phyloP scores from a whole-genome alignment of 805 yeast genomes.

The Saccharomycopsis olivae region DNA sequence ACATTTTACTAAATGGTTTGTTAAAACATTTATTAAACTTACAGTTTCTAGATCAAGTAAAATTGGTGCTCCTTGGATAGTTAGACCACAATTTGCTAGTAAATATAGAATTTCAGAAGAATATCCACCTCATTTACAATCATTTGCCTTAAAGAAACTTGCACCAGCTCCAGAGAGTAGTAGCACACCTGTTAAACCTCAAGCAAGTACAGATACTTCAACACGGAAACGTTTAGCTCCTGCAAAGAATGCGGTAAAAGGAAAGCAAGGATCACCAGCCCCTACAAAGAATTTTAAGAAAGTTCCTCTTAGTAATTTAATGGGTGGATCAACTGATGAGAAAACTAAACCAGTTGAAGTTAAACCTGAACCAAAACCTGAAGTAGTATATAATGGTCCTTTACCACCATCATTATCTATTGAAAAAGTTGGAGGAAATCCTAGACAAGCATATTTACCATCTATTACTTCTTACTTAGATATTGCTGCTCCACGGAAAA shows the following conservation, averaged over 20 bases:
- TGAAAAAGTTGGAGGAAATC: constrained; percentile 3
- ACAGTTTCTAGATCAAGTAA: constrained; percentile 68
- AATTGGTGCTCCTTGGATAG: constrained; percentile 95
- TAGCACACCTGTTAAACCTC: neutral
- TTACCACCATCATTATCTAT: constrained; percentile 12
- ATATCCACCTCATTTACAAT: constrained; percentile 42
- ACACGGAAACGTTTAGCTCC: neutral
- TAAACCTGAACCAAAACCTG: neutral
- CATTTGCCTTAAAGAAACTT: constrained; percentile 19
- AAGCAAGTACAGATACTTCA: neutral
- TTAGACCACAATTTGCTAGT: constrained; percentile 64
- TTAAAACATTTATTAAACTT: constrained; percentile 79
- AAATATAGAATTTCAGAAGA: constrained; percentile 55
- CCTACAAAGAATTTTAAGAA: neutral
- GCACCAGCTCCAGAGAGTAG: neutral
- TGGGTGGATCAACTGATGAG: neutral
- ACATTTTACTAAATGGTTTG: constrained; percentile 79
- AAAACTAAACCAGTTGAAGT: neutral
- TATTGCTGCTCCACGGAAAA: constrained; percentile 12
- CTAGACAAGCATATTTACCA: constrained; percentile 12
- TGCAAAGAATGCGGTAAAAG: neutral
- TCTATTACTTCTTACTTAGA: constrained; percentile 6
- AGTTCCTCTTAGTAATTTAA: neutral
- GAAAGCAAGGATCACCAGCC: neutral
- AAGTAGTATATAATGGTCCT: constrained; percentile 11